Conservation (phyloP, 2,329 filamentous ascomycete genomes). For the Alternaria dauci region DNA sequence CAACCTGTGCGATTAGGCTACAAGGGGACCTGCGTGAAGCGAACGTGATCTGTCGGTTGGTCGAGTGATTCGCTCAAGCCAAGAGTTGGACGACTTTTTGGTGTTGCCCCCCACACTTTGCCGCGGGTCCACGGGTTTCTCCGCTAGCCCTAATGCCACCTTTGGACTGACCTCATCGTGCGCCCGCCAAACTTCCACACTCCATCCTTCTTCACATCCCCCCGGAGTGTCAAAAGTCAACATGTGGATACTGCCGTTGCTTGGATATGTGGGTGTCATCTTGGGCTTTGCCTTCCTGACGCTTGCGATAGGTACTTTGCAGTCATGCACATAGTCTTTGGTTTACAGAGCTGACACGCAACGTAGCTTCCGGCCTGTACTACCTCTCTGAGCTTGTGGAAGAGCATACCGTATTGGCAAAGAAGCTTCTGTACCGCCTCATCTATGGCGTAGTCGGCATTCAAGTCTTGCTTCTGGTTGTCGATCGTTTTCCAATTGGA, state of each 20-base stretch:
- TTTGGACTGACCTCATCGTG: slow-evolving; percentile 38
- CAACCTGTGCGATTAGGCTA: not conserved
- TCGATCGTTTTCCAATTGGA: slow-evolving; percentile 85
- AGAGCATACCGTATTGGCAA: slow-evolving; percentile 93
- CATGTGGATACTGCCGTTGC: slow-evolving; percentile 95
- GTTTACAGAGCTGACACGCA: slow-evolving; percentile 11
- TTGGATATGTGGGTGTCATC: slow-evolving; percentile 87
- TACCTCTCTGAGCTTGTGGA: slow-evolving; percentile 98
- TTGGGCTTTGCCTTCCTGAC: slow-evolving; percentile 94
- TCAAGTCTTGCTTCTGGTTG: slow-evolving; percentile 75
- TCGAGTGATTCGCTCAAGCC: slow-evolving; percentile 13
- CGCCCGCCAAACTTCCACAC: slow-evolving; percentile 14
- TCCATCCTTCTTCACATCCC: slow-evolving; percentile 6
- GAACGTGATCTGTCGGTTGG: not conserved
- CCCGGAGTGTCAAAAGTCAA: slow-evolving; percentile 34
- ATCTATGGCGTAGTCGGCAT: slow-evolving; percentile 83
- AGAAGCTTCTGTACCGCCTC: slow-evolving; percentile 81
- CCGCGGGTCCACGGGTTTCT: slow-evolving; percentile 22
- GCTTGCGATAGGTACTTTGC: slow-evolving; percentile 78
- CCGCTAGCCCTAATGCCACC: slow-evolving; percentile 34
- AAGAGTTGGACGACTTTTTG: slow-evolving; percentile 38
- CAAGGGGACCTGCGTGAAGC: not conserved
- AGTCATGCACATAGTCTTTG: not conserved
- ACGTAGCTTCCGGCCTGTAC: slow-evolving; percentile 89
- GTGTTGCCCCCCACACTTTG: slow-evolving; percentile 32